Evolutionary conservation across 2,329 filamentous ascomycete genomes (phyloP).

Genomic region (Aureobasidium mangrovei): DNA sequence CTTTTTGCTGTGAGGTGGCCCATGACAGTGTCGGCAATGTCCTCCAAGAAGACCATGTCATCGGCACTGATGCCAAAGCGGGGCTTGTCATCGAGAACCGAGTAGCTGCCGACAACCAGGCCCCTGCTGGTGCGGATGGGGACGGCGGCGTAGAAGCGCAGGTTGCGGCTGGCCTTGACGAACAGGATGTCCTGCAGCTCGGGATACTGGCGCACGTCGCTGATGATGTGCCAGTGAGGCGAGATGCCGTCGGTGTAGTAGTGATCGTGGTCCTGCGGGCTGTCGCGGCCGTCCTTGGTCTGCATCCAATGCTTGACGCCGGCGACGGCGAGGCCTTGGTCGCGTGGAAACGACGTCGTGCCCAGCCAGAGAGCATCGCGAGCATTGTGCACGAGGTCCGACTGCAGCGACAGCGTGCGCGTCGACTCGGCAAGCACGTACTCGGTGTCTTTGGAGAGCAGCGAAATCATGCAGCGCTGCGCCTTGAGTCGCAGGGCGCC

Average conservation of each 20-base stretch:
- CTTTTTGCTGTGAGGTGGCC: conserved; percentile 46
- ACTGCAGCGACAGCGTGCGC: conserved; percentile 34
- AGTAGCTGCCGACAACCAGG: conserved; percentile 51
- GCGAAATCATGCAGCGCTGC: conserved; percentile 42
- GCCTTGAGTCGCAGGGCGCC: conserved; percentile 40
- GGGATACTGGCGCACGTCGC: conserved; percentile 17
- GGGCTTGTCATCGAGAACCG: conserved; percentile 50
- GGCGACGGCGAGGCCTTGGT: conserved; percentile 30
- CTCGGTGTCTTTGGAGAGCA: conserved; percentile 40
- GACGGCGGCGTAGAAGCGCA: conserved; percentile 47
- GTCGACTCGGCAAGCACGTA: conserved; percentile 47
- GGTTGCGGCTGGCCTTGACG: conserved; percentile 8
- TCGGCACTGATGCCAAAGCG: conserved; percentile 42
- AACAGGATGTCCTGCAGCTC: conserved; percentile 12
- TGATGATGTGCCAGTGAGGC: conserved; percentile 21
- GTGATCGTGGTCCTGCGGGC: conserved; percentile 16
- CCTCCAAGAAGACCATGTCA: conserved; percentile 48
- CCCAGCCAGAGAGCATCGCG: conserved; percentile 31
- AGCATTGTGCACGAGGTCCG: conserved; percentile 23
- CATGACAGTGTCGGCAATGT: conserved; percentile 48
- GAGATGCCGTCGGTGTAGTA: conserved; percentile 21
- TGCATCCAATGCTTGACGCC: conserved; percentile 17
- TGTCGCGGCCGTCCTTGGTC: conserved; percentile 19
- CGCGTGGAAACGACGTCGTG: conserved; percentile 24
- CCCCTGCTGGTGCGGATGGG: conserved; percentile 50